Evolutionary conservation across 345 rosid species (phyloP), one percentile per base, ranked within the genome.

Genomic region (Eucalyptus melliodora): DNA sequence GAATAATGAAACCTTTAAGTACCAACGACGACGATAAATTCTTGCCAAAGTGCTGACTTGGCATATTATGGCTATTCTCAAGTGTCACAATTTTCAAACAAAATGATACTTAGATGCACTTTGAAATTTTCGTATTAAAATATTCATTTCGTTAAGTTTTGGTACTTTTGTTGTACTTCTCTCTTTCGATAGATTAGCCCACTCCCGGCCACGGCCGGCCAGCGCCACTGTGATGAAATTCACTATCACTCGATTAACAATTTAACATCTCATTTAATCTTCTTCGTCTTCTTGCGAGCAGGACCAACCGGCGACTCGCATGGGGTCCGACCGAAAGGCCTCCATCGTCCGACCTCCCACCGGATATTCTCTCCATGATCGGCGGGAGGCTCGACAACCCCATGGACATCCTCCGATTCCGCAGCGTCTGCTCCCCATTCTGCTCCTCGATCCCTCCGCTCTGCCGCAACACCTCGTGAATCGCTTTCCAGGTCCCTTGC

Each of bases 321-420:
- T 67, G 80, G 80, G 9, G 9, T 31, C 40, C 21, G 31, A 67
- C 40, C 80, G 1, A 8, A 16, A n/a, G 40, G 4, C 80, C 11
- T 16, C 82, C 42, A 8, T 90, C 91, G 90, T n/a, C 86, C 21
- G 82, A 77, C 27, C 92, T 90, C 16, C 91, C 87, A 3, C 44
- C 55, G 50, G 91, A 90, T 31, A 5, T 92, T 12, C 34, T 72
- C 87, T 5, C 26, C 26, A 31, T 17, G 45, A 90, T 92, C 45
- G 91, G 67, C 60, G 40, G 23, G n/a, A 65, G 44, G 53, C 89
- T 92, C 87, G 82, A 89, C 86, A 14, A 87, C 12, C 88, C 50
- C 89, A 37, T 89, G 67, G 92, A 92, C 86, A 6, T 88, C 47
- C 91, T 89, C 56, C 42, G 89, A 2, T 88, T 91, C 62, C 86